phyloP scores from a whole-genome alignment of 2,329 filamentous ascomycete genomes.

The Aureobasidium vineae region DNA sequence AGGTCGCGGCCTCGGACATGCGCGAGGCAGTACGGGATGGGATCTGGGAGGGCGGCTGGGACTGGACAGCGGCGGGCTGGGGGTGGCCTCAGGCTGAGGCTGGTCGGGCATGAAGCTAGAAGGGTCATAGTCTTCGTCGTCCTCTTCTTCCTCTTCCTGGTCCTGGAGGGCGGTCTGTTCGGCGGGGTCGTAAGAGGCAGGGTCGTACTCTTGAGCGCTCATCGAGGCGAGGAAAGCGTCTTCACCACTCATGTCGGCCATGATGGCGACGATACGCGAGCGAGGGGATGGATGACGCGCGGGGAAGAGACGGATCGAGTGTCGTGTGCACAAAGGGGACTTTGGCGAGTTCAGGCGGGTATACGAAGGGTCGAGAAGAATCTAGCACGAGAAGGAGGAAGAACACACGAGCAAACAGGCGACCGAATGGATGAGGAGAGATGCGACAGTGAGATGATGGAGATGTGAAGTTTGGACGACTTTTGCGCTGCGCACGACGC shows the following conservation, averaged over 20 bases:
- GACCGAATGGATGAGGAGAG: background rate
- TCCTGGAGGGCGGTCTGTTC: constrained; percentile 50
- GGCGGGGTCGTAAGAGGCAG: constrained; percentile 35
- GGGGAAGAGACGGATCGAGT: background rate
- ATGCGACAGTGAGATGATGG: background rate
- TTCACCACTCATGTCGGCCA: constrained; percentile 41
- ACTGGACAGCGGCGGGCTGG: constrained; percentile 13
- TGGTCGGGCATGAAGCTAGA: constrained; percentile 33
- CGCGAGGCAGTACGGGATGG: constrained; percentile 46
- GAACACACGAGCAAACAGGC: background rate
- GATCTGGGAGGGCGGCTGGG: constrained; percentile 45
- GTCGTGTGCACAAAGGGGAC: background rate
- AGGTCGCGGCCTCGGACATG: constrained; percentile 35
- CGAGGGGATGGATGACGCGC: background rate
- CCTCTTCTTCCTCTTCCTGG: constrained; percentile 37
- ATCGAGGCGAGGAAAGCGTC: constrained; percentile 39
- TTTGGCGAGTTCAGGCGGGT: background rate
- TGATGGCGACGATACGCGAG: background rate
- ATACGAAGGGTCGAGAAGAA: background rate
- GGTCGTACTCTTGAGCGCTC: constrained; percentile 37
- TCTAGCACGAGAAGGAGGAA: background rate
- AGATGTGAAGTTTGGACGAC: constrained; percentile 9
- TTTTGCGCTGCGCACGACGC: background rate
- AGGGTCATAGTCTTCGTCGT: constrained; percentile 44
- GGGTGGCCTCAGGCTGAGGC: constrained; percentile 10